Evolutionary conservation across 306 rosid species (phyloP), one percentile per base, ranked within the genome.

Genomic region (Acacia confusa): DNA sequence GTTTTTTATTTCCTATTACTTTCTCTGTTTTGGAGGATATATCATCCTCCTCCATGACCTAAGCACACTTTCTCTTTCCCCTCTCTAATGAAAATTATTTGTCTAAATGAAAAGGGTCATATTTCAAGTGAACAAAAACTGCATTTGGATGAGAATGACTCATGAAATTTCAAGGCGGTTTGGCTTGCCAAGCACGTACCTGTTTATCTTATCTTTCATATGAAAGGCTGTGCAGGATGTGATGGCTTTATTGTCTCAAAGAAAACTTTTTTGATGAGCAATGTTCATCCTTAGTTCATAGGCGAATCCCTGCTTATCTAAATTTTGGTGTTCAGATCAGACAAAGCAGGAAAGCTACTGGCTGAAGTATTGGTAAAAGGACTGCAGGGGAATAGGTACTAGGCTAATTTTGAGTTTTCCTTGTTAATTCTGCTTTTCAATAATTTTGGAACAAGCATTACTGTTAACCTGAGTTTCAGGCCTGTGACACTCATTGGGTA

Each of bases 301-400:
- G 27, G 27, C 41, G 20, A 72, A 72, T 72, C 43, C 50, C 34
- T 55, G 43, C 84, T 55, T 80, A 58, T 80, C 45, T 58, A 14
- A 72, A 50, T 76, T 75, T 77, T 77, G 20, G 63, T 72, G 72
- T 80, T 74, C 91, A 89, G 95, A 78, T 83, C 91, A 77, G 85
- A 87, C 77, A 91, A 91, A 84, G 91, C 90, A 45, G 95, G 95
- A 61, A 87, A 84, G 79, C 55, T 91, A 81, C 95, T 87, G 72
- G 92, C 95, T 65, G 89, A 91, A 60, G 89, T 83, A 44, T 71
- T 87, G 63, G 72, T 88, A 81, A 81, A 58, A 12, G 90, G 90
- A 81, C 82, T 82, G 77, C 92, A 89, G 64, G 95, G 95, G 78
- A 87, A 89, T 72, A 87, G 91, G 92, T 91, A 80, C 52, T 71